phyloP scores from a whole-genome alignment of 2,329 filamentous ascomycete species.

The Akanthomyces dipterigenus region DNA sequence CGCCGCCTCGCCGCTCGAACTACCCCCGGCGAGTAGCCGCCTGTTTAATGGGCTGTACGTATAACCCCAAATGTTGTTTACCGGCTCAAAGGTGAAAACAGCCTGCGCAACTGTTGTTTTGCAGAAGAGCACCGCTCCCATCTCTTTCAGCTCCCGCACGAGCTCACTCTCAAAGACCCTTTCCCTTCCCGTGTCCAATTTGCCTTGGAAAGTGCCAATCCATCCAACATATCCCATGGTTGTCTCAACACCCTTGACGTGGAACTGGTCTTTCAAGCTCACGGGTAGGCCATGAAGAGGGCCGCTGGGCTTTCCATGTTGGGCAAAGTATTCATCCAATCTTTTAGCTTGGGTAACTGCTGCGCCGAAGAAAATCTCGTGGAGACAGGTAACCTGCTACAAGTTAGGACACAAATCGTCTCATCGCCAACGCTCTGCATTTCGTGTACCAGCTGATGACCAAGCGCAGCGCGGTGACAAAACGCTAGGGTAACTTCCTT shows the following conservation, averaged over 20 bases:
- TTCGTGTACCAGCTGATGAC: constrained; percentile 3
- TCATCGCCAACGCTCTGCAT: not conserved
- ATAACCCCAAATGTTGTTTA: constrained; percentile 24
- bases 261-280: not conserved
- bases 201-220: not conserved
- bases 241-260: not conserved
- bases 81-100: constrained; percentile 15
- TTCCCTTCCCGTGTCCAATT: not conserved
- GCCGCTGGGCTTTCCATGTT: not conserved
- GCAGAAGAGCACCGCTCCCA: not conserved
- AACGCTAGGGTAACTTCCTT: not conserved
- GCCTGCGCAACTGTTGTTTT: not conserved
- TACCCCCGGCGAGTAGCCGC: constrained; percentile 24
- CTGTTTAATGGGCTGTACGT: constrained; percentile 25
- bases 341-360: not conserved
- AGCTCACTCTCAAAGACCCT: constrained; percentile 1
- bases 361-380: not conserved
- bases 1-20: constrained; percentile 27
- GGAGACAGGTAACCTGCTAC: not conserved
- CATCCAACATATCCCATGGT: not conserved
- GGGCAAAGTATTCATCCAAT: not conserved
- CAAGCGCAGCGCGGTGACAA: constrained; percentile 1
- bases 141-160: not conserved
- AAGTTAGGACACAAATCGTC: not conserved
- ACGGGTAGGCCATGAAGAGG: not conserved